Conservation (phyloP, 2,329 filamentous ascomycete species). For the Pseudocercospora pini-densiflorae region DNA sequence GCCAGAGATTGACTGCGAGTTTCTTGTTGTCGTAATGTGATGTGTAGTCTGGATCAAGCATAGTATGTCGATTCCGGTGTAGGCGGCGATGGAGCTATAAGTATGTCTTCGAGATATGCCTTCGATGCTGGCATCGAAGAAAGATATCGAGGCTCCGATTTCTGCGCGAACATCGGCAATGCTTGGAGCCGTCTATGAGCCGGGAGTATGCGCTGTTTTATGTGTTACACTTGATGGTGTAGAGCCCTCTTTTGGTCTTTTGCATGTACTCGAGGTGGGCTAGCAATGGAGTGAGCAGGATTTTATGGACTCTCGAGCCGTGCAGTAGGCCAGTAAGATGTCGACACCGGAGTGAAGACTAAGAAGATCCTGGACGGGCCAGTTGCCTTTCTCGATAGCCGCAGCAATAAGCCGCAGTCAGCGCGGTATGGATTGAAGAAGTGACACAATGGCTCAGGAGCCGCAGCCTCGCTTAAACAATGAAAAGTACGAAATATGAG, state of each 20-base stretch:
- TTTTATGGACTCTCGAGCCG: constrained; percentile 18
- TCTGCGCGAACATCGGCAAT: constrained; percentile 22
- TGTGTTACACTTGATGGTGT: constrained; percentile 26
- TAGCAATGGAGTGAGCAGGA: constrained; percentile 17
- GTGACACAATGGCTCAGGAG: constrained; percentile 23
- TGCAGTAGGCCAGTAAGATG: constrained; percentile 17
- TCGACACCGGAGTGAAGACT: constrained; percentile 12
- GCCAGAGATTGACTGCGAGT: constrained; percentile 15
- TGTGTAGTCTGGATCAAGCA: constrained; percentile 9
- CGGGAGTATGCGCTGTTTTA: constrained; percentile 26
- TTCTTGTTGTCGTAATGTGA: constrained; percentile 10
- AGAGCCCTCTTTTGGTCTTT: constrained; percentile 21
- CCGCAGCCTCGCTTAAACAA: constrained; percentile 28
- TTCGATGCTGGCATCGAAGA: constrained; percentile 13
- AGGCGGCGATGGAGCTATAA: constrained; percentile 7
- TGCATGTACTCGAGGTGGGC: constrained; percentile 23
- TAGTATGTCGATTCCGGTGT: not conserved
- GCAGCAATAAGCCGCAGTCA: constrained; percentile 21
- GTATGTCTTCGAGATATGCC: constrained; percentile 10
- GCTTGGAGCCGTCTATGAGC: constrained; percentile 16
- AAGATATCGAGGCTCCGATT: constrained; percentile 14
- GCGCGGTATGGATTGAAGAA: constrained; percentile 21
- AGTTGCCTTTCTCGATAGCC: constrained; percentile 22
- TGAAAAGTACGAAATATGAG: constrained; percentile 32
- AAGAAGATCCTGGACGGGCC: constrained; percentile 10